These are phyloP conservation scores for Venturia nashicola DNA, from an alignment of 2,329 filamentous ascomycete species.

Conservation along the genomic window DNA sequence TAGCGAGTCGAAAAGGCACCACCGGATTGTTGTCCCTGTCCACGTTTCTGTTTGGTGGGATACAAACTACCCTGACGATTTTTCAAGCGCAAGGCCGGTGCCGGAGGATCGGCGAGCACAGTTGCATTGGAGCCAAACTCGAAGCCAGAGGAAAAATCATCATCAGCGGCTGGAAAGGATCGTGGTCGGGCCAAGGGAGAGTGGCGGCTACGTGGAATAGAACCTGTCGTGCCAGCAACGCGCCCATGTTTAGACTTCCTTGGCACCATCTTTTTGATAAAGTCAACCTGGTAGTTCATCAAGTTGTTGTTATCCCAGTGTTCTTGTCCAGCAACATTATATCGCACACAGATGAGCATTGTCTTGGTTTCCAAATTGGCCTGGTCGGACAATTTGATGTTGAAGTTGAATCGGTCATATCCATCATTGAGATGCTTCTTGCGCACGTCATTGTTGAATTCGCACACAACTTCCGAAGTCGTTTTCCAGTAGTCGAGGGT, in stretches of 20 bases:
- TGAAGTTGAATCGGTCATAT: slow-evolving; percentile 85
- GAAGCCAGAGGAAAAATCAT: slow-evolving; percentile 53
- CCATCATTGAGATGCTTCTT: slow-evolving; percentile 52
- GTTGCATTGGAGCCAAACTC: slow-evolving; percentile 28
- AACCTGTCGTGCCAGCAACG: slow-evolving; percentile 20
- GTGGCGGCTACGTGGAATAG: slow-evolving; percentile 39
- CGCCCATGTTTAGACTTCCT: slow-evolving; percentile 29
- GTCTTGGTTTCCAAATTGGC: slow-evolving; percentile 89
- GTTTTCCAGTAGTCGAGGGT: slow-evolving; percentile 99
- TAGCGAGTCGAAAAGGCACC: slow-evolving; percentile 86
- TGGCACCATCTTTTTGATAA: slow-evolving; percentile 63
- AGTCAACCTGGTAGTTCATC: slow-evolving; percentile 90
- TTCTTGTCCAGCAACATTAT: slow-evolving; percentile 71
- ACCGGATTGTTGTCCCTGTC: slow-evolving; percentile 16
- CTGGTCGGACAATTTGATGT: slow-evolving; percentile 82
- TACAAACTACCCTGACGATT: slow-evolving; percentile 40
- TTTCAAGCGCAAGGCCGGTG: slow-evolving; percentile 55
- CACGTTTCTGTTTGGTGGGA: slow-evolving; percentile 32
- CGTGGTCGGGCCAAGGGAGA: slow-evolving; percentile 31
- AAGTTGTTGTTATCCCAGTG: slow-evolving; percentile 89
- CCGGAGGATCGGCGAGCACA: slow-evolving; percentile 46
- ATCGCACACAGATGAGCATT: slow-evolving; percentile 82
- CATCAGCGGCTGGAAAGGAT: slow-evolving; percentile 47
- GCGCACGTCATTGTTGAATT: slow-evolving; percentile 69
- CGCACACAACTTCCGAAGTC: slow-evolving; percentile 83